phyloP scores from a whole-genome alignment of 1,139 yeast genomes.

The Pichia cactophila region DNA sequence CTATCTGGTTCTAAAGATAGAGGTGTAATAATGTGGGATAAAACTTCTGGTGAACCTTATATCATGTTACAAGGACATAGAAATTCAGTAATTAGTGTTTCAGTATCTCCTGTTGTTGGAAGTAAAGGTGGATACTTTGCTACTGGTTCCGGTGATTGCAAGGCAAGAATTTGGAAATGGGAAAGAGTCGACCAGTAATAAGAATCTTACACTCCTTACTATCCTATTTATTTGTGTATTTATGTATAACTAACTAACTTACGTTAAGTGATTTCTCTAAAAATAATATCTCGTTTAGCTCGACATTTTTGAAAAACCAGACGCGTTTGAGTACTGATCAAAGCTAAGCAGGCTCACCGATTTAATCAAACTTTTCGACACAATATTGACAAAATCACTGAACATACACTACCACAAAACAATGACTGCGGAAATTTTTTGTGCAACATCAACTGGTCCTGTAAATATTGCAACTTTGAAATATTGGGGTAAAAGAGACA shows the following conservation, averaged over 20 bases:
- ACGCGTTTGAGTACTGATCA: not conserved
- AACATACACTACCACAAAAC: not conserved
- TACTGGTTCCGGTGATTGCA: constrained; percentile 96
- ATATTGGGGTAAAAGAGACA: constrained; percentile 98
- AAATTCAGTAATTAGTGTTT: constrained; percentile 91
- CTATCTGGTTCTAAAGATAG: constrained; percentile 95
- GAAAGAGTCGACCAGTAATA: constrained; percentile 22
- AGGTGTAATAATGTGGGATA: constrained; percentile 97
- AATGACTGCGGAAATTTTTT: constrained; percentile 33
- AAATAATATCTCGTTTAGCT: too few relatives aligned
- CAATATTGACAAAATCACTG: not conserved
- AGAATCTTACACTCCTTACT: not conserved
- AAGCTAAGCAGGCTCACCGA: too few relatives aligned
- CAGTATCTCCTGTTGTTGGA: constrained; percentile 51
- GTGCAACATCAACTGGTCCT: constrained; percentile 90
- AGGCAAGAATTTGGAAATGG: constrained; percentile 94
- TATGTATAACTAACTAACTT: not conserved
- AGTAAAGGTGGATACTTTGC: constrained; percentile 80
- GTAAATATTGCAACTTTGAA: constrained; percentile 87
- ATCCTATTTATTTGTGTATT: not conserved
- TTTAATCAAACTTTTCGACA: not conserved
- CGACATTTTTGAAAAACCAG: too few relatives aligned
- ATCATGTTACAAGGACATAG: constrained; percentile 96
- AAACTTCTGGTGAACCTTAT: constrained; percentile 83
- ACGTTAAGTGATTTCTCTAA: not conserved